Evolutionary conservation across 2,329 filamentous ascomycete species (phyloP).

Genomic region (Colletotrichum camelliae): DNA sequence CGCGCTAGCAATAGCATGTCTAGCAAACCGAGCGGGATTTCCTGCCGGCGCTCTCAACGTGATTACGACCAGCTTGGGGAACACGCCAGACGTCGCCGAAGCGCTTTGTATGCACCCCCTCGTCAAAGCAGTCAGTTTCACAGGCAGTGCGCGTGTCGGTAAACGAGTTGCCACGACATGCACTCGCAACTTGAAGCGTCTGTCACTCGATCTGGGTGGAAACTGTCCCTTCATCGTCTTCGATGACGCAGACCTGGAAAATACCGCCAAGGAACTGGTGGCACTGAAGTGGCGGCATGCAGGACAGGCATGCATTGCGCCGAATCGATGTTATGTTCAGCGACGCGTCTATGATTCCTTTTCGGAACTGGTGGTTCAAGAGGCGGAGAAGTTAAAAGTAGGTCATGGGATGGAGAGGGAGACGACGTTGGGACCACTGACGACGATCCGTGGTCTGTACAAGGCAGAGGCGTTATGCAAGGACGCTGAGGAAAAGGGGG

Average conservation of each 20-base stretch:
- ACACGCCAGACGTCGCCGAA: constrained; percentile 58
- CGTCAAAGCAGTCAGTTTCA: constrained; percentile 79
- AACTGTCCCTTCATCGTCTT: constrained; percentile 71
- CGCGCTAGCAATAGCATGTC: constrained; percentile 56
- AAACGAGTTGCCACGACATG: constrained; percentile 68
- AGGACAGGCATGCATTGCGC: constrained; percentile 66
- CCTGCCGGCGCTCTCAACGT: constrained; percentile 79
- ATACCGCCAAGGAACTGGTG: constrained; percentile 61
- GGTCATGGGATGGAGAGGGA: constrained; percentile 29
- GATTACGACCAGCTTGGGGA: constrained; percentile 71
- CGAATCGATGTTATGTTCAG: constrained; percentile 63
- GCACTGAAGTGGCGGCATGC: constrained; percentile 60
- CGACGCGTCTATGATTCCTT: constrained; percentile 59
- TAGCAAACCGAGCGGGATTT: constrained; percentile 75
- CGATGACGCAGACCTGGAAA: constrained; percentile 67
- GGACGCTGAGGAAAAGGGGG: constrained; percentile 69
- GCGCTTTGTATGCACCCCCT: constrained; percentile 71
- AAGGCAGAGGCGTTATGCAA: constrained; percentile 58
- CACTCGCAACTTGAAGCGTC: constrained; percentile 68
- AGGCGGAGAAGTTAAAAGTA: constrained; percentile 20
- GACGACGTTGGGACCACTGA: constrained; percentile 40
- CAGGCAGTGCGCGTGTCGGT: constrained; percentile 74
- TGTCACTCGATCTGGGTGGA: constrained; percentile 71
- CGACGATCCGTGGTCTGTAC: constrained; percentile 35
- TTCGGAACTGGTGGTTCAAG: constrained; percentile 48